phyloP scores from a whole-genome alignment of 306 rosid species.

The Aeschynomene evenia region DNA sequence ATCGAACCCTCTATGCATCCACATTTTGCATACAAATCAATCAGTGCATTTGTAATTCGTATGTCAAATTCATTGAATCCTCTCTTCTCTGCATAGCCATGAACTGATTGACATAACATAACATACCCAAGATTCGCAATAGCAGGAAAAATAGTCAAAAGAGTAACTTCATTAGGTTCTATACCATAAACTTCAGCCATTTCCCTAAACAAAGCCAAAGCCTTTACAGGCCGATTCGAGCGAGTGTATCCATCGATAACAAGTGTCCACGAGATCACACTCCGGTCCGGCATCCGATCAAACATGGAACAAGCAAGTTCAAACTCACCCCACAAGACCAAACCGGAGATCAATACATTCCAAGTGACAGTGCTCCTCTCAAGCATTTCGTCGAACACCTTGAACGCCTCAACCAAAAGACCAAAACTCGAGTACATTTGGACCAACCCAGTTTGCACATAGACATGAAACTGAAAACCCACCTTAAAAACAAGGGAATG shows the following conservation, averaged over 20 bases:
- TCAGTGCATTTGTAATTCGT: conserved; percentile 59
- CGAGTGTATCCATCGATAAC: conserved; percentile 63
- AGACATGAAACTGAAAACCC: conserved; percentile 63
- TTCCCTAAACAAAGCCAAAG: conserved; percentile 47
- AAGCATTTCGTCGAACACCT: conserved; percentile 61
- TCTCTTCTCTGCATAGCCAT: conserved; percentile 64
- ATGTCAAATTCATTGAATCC: conserved; percentile 56
- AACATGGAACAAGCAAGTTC: conserved; percentile 50
- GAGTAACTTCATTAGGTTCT: conserved; percentile 59
- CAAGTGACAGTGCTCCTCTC: conserved; percentile 54
- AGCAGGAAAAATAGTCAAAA: conserved; percentile 59
- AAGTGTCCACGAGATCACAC: conserved; percentile 71
- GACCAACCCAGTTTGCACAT: conserved; percentile 61
- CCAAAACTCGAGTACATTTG: conserved; percentile 48
- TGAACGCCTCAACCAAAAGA: conserved; percentile 39
- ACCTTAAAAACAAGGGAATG: conserved; percentile 55
- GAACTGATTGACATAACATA: conserved; percentile 53
- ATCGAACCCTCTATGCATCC: conserved; percentile 62
- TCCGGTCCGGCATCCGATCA: conserved; percentile 51
- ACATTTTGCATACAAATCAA: conserved; percentile 71
- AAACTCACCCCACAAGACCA: conserved; percentile 60
- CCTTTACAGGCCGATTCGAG: conserved; percentile 45
- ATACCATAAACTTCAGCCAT: conserved; percentile 53
- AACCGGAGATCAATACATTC: conserved; percentile 66
- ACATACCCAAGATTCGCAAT: conserved; percentile 58